Conservation (phyloP, 2,329 filamentous ascomycete genomes). For the Chaetothyriales sp. region DNA sequence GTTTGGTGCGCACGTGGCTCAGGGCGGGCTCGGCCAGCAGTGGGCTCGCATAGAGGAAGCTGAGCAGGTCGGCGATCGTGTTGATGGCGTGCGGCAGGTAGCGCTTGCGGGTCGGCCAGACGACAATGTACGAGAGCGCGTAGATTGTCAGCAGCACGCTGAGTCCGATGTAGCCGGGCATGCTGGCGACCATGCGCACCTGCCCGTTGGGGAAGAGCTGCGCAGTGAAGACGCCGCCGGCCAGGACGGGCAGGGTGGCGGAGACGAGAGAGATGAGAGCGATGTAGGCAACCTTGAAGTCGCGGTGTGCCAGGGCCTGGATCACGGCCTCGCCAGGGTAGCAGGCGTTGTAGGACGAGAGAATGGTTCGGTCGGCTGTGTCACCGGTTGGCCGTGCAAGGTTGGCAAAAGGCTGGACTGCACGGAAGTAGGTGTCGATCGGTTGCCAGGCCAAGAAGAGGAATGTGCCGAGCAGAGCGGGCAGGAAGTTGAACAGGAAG, state of each 20-base stretch:
- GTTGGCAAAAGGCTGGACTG: constrained; percentile 42
- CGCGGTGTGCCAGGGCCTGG: constrained; percentile 37
- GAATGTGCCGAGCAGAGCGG: constrained; percentile 41
- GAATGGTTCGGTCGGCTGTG: constrained; percentile 39
- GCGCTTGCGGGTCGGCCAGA: constrained; percentile 45
- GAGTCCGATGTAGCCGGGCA: constrained; percentile 58
- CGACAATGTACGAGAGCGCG: constrained; percentile 44
- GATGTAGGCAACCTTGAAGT: constrained; percentile 43
- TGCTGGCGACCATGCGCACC: constrained; percentile 52
- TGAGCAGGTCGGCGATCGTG: constrained; percentile 61
- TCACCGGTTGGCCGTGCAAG: constrained; percentile 38
- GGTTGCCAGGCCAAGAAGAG: constrained; percentile 45
- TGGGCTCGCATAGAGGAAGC: constrained; percentile 59
- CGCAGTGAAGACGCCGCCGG: constrained; percentile 47
- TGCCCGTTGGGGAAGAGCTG: constrained; percentile 37
- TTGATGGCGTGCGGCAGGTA: constrained; percentile 59
- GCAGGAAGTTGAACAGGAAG: constrained; percentile 63
- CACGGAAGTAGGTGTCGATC: constrained; percentile 45
- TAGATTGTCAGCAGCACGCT: constrained; percentile 59
- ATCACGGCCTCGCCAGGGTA: constrained; percentile 39
- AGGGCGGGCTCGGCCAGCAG: constrained; percentile 61
- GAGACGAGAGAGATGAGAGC: constrained; percentile 39
- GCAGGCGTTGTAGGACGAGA: constrained; percentile 42
- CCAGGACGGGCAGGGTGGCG: constrained; percentile 40
- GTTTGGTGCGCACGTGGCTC: constrained; percentile 48